Percentiles rank a stretch among this genome's conserved stretches.
Conservation (phyloP, 2,329 filamentous ascomycete genomes). For the Chrysoporthe deuterocubensis region DNA sequence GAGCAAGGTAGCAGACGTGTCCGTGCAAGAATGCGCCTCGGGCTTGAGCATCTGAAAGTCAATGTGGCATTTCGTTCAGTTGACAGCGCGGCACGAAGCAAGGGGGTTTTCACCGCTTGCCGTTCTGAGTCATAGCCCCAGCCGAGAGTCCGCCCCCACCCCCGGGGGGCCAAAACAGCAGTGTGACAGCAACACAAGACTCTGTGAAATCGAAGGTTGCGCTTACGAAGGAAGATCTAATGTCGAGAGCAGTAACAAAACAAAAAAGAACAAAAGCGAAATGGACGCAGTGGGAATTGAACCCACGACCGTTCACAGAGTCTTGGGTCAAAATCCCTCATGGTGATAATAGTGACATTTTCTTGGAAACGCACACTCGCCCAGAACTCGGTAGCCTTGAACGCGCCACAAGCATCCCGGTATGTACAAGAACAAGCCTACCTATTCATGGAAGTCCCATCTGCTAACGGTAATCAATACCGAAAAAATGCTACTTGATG, state of each 20-base stretch:
- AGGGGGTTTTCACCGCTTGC: not conserved
- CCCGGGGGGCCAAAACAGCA: too few species aligned
- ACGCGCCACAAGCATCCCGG: slow-evolving; percentile 13
- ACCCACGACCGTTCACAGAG: too few species aligned
- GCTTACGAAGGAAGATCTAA: too few species aligned
- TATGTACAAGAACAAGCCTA: not conserved
- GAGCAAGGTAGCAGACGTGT: not conserved
- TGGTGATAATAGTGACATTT: too few species aligned
- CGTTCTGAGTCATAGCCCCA: not conserved
- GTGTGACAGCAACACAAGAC: too few species aligned
- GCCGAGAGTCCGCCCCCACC: too few species aligned
- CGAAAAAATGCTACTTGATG: slow-evolving; percentile 1
- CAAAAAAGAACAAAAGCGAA: too few species aligned
- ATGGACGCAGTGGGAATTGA: too few species aligned
- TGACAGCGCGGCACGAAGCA: slow-evolving; percentile 4
- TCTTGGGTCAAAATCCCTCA: too few species aligned
- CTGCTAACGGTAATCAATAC: not conserved
- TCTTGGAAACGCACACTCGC: not conserved
- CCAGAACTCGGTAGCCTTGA: not conserved
- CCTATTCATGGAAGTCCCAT: too few species aligned
- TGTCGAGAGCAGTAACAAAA: too few species aligned
- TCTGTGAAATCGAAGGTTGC: too few species aligned
- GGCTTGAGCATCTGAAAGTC: slow-evolving; percentile 4
- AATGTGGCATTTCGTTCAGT: slow-evolving; percentile 8
- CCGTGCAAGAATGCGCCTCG: not conserved